A percentile compares a stretch with the other conserved stretches of the same genome.
These are phyloP conservation scores for Fusarium albosuccineum DNA, from an alignment of 2,329 filamentous ascomycete species.

Conservation along the genomic window DNA sequence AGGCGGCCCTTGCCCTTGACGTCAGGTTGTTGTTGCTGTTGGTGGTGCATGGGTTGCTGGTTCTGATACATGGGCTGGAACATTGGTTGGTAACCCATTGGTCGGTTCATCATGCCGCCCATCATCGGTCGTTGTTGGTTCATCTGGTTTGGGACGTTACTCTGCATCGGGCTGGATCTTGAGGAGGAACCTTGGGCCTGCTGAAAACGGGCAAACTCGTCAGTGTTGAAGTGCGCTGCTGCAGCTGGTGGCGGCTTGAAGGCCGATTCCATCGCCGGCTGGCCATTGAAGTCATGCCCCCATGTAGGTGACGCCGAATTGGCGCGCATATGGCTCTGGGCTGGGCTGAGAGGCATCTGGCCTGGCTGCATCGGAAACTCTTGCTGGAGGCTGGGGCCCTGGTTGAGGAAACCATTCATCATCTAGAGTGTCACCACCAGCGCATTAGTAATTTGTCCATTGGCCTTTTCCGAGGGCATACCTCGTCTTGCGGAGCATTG, in stretches of 20 bases:
- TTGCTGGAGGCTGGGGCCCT: slow-evolving; percentile 71
- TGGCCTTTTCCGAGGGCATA: slow-evolving; percentile 46
- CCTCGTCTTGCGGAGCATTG: slow-evolving; percentile 80
- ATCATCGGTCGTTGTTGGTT: slow-evolving; percentile 73
- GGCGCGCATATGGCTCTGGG: slow-evolving; percentile 66
- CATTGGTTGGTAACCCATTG: slow-evolving; percentile 68
- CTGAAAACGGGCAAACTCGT: slow-evolving; percentile 90
- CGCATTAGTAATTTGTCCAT: slow-evolving; percentile 48
- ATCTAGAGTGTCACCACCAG: slow-evolving; percentile 66
- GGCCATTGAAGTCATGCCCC: slow-evolving; percentile 66
- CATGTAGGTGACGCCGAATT: slow-evolving; percentile 67
- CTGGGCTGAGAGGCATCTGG: slow-evolving; percentile 61
- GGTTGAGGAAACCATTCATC: slow-evolving; percentile 94
- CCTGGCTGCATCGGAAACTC: slow-evolving; percentile 66
- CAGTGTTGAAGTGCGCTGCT: slow-evolving; percentile 77
- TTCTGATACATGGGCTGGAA: slow-evolving; percentile 63
- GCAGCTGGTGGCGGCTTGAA: slow-evolving; percentile 70
- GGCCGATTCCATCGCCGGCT: slow-evolving; percentile 78
- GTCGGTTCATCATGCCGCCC: slow-evolving; percentile 65
- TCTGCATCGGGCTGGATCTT: slow-evolving; percentile 71
- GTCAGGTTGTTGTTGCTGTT: slow-evolving; percentile 63
- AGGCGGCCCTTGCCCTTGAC: slow-evolving; percentile 90
- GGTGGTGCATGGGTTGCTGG: slow-evolving; percentile 59
- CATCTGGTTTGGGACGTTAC: slow-evolving; percentile 60
- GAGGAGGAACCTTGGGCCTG: slow-evolving; percentile 69